Conservation (phyloP, 164 flowering plant species). For the Chloranthus sessilifolius region DNA sequence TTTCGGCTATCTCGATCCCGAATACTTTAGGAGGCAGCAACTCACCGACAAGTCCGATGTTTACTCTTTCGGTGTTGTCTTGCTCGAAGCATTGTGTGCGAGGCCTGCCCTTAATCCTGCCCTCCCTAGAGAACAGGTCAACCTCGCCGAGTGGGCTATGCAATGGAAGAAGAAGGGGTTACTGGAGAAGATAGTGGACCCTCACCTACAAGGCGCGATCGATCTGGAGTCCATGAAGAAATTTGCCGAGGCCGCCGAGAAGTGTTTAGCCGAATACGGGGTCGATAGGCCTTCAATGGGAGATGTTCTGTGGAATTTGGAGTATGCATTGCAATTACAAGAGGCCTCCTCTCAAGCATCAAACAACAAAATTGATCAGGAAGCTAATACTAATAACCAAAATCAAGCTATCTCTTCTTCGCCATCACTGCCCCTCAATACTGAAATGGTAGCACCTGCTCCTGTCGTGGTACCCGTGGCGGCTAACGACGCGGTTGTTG, state of each 20-base stretch:
- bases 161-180: constrained; percentile 24
- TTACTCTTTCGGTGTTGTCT: constrained; percentile 20
- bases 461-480: not conserved
- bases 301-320: constrained; percentile 23
- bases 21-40: constrained; percentile 20
- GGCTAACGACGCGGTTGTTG: not conserved
- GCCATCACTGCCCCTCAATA: no score
- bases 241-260: constrained; percentile 22
- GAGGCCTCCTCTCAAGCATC: constrained; percentile 7
- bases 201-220: constrained; percentile 7
- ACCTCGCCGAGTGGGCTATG: constrained; percentile 25
- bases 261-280: constrained; percentile 18
- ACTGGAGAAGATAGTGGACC: constrained; percentile 21
- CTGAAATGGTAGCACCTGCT: not conserved
- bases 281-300: constrained; percentile 23
- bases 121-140: constrained; percentile 25
- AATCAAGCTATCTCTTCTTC: no score
- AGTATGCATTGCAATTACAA: constrained; percentile 21
- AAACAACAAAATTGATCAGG: no score
- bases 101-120: constrained; percentile 19
- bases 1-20: constrained; percentile 21
- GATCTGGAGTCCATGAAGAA: constrained; percentile 18
- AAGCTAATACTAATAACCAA: no score
- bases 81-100: constrained; percentile 19
- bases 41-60: constrained; percentile 21